These are phyloP conservation scores for Pseudomicrostroma phylloplanum DNA, from an alignment of 1,284 basidiomycete genomes.

Conservation along the genomic window DNA sequence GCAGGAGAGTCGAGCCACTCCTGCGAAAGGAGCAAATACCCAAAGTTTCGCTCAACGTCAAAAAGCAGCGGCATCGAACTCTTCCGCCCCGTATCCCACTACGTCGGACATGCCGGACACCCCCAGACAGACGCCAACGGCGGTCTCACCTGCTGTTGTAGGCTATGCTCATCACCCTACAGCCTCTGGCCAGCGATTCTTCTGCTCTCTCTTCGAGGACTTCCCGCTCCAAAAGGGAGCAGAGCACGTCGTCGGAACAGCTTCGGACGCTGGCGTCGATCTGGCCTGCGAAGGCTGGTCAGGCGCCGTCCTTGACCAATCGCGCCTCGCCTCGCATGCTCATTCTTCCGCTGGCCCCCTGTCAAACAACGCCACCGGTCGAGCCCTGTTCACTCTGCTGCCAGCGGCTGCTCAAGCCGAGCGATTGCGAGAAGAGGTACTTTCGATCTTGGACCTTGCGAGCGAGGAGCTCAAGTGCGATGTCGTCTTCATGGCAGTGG, in stretches of 20 bases:
- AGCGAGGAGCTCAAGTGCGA: conserved; percentile 33
- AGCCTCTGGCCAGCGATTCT: conserved; percentile 27
- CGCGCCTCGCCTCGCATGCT: not conserved
- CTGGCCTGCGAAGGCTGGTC: conserved; percentile 39
- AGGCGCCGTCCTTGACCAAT: conserved; percentile 23
- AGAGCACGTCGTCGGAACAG: conserved; percentile 13
- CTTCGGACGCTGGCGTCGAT: conserved; percentile 38
- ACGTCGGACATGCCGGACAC: conserved; percentile 26
- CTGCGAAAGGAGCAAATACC: too few species aligned
- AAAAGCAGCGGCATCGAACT: not conserved
- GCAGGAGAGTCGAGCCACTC: too few species aligned
- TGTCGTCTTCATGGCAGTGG: conserved; percentile 34
- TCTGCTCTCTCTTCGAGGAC: conserved; percentile 29
- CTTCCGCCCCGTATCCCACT: not conserved
- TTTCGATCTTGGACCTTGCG: conserved; percentile 38
- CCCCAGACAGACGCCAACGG: conserved; percentile 20
- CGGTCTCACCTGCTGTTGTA: conserved; percentile 34
- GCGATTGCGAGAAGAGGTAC: conserved; percentile 34
- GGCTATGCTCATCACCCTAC: conserved; percentile 31
- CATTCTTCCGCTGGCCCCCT: too few species aligned
- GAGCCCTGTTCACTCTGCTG: conserved; percentile 43
- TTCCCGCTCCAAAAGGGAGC: conserved; percentile 13
- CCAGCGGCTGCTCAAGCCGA: conserved; percentile 24
- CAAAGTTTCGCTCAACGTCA: too few species aligned
- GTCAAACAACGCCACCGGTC: conserved; percentile 8